These are phyloP conservation scores for Nicotiana obtusifolia DNA, from an alignment of 257 asterid species.

Conservation along the genomic window DNA sequence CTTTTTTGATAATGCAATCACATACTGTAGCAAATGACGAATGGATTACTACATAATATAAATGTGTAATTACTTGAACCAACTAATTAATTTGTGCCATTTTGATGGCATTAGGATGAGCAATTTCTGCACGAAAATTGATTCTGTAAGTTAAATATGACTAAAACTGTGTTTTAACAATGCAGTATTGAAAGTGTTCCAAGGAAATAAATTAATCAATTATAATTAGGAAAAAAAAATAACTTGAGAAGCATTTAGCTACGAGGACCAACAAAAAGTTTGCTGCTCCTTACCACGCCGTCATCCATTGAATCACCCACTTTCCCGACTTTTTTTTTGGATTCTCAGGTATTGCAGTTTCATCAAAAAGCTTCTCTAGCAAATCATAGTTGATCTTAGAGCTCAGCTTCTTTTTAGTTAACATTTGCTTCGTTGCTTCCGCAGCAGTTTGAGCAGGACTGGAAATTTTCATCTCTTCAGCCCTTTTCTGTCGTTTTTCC, in stretches of 20 bases:
- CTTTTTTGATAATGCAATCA: not conserved
- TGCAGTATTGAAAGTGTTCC: not conserved
- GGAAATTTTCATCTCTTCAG: conserved; percentile 42
- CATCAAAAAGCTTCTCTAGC: conserved; percentile 5
- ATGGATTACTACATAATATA: not conserved
- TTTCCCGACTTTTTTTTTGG: conserved; percentile 27
- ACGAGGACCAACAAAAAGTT: not conserved
- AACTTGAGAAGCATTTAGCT: not conserved
- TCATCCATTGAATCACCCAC: conserved; percentile 10
- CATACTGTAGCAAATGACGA: not conserved
- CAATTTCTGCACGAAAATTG: no score
- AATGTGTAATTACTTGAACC: not conserved
- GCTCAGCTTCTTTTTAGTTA: conserved; percentile 29
- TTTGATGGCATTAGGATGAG: no score
- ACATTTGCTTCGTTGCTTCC: conserved; percentile 52
- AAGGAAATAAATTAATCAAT: not conserved
- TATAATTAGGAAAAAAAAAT: no score
- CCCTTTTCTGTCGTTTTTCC: conserved; percentile 67
- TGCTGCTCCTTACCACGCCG: not conserved
- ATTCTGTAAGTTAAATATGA: no score
- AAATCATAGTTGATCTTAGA: not conserved
- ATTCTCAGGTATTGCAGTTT: conserved; percentile 10
- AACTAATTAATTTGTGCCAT: no score
- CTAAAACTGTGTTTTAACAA: not conserved
- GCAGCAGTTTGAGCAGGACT: conserved; percentile 57